Conservation (phyloP, 2,329 filamentous ascomycete genomes). For the Alternaria sp. region DNA sequence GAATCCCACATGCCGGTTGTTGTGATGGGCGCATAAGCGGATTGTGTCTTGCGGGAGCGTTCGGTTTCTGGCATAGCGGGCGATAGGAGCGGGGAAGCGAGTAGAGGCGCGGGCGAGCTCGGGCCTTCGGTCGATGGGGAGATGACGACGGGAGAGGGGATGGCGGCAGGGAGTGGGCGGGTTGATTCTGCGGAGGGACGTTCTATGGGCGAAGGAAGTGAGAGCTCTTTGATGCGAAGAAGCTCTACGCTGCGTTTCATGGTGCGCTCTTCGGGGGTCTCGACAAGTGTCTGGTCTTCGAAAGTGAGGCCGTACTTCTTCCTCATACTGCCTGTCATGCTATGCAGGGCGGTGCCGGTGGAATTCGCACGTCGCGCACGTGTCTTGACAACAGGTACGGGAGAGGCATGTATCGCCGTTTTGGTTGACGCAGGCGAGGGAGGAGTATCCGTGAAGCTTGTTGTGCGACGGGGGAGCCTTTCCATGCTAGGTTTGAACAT, state of each 20-base stretch:
- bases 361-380: conserved; percentile 44
- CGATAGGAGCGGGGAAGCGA: conserved; percentile 21
- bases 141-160: conserved; percentile 21
- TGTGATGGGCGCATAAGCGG: conserved; percentile 40
- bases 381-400: conserved; percentile 28
- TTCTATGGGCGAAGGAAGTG: conserved; percentile 22
- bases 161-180: background rate
- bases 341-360: conserved; percentile 36
- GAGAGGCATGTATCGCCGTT: conserved; percentile 24
- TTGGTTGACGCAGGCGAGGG: conserved; percentile 29
- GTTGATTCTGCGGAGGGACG: conserved; percentile 9
- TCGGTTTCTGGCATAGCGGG: conserved; percentile 20
- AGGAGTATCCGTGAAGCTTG: conserved; percentile 21
- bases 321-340: conserved; percentile 35
- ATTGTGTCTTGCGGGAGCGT: conserved; percentile 35
- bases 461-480: conserved; percentile 29
- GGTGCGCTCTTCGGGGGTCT: conserved; percentile 44
- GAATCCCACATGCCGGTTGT: conserved; percentile 48
- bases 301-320: conserved; percentile 38
- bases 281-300: conserved; percentile 34
- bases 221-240: conserved; percentile 40
- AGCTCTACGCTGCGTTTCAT: conserved; percentile 40
- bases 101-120: conserved; percentile 8
- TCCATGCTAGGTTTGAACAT: conserved; percentile 36
- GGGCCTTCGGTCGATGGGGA: conserved; percentile 16